Evolutionary conservation across 2,329 filamentous ascomycete species (phyloP).

Genomic region (Pseudocercospora musae): DNA sequence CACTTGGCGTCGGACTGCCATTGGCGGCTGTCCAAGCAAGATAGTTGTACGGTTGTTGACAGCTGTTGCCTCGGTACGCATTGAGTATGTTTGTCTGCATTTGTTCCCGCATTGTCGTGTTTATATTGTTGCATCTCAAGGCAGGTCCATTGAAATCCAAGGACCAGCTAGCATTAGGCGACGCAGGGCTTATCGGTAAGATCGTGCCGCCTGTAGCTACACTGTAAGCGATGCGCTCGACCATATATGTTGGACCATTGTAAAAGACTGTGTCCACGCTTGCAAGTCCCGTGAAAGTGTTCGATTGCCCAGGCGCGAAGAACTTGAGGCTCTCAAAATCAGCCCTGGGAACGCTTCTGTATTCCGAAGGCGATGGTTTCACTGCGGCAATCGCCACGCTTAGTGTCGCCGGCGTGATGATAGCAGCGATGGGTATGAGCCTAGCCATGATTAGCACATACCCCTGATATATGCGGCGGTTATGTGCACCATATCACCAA

Average conservation of each 20-base stretch:
- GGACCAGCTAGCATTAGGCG: neutral
- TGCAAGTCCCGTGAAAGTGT: neutral
- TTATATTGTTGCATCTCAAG: neutral
- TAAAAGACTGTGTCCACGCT: neutral
- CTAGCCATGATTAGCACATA: neutral
- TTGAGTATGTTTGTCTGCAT: conserved; percentile 2
- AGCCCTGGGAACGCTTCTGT: neutral
- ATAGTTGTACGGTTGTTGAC: conserved; percentile 2
- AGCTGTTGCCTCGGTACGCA: neutral
- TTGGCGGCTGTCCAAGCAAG: neutral
- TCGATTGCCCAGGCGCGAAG: neutral
- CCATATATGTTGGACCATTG: conserved; percentile 1
- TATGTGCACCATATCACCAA: neutral
- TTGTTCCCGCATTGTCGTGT: neutral
- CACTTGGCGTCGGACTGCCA: neutral
- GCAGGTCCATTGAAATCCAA: conserved; percentile 1
- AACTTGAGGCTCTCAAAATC: conserved; percentile 8
- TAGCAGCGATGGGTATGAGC: neutral
- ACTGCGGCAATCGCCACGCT: conserved; percentile 1
- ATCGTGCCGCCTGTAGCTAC: neutral
- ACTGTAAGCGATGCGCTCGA: neutral
- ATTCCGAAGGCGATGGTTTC: neutral
- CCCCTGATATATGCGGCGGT: neutral
- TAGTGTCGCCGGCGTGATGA: conserved; percentile 7
- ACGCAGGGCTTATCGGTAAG: neutral